phyloP scores from a whole-genome alignment of 1,284 basidiomycete species.

The Ceraceosorus bombacis region DNA sequence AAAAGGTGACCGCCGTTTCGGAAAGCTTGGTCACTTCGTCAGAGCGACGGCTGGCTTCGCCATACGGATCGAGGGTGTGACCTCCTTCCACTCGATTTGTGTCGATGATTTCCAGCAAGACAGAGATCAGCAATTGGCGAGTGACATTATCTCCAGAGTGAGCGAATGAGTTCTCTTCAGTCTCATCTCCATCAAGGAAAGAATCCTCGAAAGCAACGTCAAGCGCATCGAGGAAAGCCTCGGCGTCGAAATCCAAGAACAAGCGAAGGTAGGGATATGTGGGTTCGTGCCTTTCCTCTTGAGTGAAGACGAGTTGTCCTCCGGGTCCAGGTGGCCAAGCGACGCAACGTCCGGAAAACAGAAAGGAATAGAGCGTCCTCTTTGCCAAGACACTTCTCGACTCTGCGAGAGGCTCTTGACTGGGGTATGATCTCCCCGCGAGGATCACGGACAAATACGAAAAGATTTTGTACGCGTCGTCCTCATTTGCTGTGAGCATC shows the following conservation, averaged over 20 bases:
- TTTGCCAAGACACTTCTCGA: slow-evolving; percentile 61
- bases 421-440: slow-evolving; percentile 80
- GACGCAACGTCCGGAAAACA: slow-evolving; percentile 73
- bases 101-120: slow-evolving; percentile 66
- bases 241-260: slow-evolving; percentile 80
- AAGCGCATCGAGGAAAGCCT: slow-evolving; percentile 85
- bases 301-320: slow-evolving; percentile 62
- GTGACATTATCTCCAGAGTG: slow-evolving; percentile 51
- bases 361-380: slow-evolving; percentile 53
- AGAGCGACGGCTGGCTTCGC: neutral
- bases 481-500: slow-evolving; percentile 16
- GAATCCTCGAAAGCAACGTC: slow-evolving; percentile 91
- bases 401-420: slow-evolving; percentile 56
- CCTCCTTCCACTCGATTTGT: slow-evolving; percentile 24
- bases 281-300: slow-evolving; percentile 30
- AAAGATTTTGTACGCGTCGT: slow-evolving; percentile 83
- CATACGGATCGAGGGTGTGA: slow-evolving; percentile 23
- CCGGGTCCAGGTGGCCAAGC: slow-evolving; percentile 68
- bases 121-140: slow-evolving; percentile 74
- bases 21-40: too few relatives aligned
- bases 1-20: slow-evolving; percentile 56
- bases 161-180: slow-evolving; percentile 10
- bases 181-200: slow-evolving; percentile 70
- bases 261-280: slow-evolving; percentile 77
- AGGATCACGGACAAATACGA: slow-evolving; percentile 79